Evolutionary conservation across 129 eudicot species (phyloP).

Genomic region (Escallonia rubra): DNA sequence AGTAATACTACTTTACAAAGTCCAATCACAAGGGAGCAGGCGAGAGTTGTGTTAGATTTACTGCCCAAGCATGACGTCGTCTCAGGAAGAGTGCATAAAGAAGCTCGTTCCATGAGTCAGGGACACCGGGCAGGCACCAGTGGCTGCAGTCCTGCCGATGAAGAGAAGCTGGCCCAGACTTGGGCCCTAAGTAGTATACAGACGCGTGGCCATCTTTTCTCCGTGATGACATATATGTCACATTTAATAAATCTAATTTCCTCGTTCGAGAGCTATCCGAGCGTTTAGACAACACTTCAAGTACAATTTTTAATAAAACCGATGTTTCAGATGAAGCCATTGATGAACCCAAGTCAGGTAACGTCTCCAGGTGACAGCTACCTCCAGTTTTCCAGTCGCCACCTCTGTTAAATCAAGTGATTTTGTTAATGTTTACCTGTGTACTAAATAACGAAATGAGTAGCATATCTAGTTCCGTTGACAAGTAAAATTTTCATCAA

Average conservation of each 20-base stretch:
- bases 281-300: constrained; percentile 38
- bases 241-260: constrained; percentile 47
- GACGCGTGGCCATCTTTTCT: constrained; percentile 91
- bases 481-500: no score
- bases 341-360: constrained; percentile 53
- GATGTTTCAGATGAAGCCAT: constrained; percentile 30
- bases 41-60: constrained; percentile 12
- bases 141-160: constrained; percentile 91
- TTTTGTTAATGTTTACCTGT: no score
- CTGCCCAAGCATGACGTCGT: constrained; percentile 21
- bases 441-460: not conserved
- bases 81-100: constrained; percentile 63
- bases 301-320: constrained; percentile 30
- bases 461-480: not conserved
- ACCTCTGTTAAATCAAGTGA: constrained; percentile 38
- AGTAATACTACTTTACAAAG: no score
- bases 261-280: constrained; percentile 8
- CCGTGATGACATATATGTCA: constrained; percentile 60
- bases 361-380: constrained; percentile 71
- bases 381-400: constrained; percentile 89
- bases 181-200: constrained; percentile 58
- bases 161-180: constrained; percentile 48
- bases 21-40: not conserved
- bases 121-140: constrained; percentile 95
- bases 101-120: constrained; percentile 82